Conservation (phyloP, 1,139 yeast genomes). For the Debaryomyces robertsiae region DNA sequence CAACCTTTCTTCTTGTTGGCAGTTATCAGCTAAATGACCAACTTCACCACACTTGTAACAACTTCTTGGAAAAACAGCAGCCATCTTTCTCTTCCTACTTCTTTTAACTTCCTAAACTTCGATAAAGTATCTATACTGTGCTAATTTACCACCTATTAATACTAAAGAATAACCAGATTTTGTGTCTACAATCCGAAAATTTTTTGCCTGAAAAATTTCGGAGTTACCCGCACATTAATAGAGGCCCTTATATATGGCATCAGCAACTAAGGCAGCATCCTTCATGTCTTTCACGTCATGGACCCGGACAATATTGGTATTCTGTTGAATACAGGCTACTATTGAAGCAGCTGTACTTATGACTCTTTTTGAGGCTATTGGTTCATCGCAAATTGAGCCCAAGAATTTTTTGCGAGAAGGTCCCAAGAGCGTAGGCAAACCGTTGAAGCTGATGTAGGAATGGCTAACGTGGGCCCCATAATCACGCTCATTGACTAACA, state of each 20-base stretch:
- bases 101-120: constrained; percentile 6
- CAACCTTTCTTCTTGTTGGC: constrained; percentile 79
- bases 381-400: constrained; percentile 63
- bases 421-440: constrained; percentile 74
- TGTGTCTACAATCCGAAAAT: constrained; percentile 9
- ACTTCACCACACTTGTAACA: constrained; percentile 92
- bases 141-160: constrained; percentile 5
- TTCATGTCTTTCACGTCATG: constrained; percentile 76
- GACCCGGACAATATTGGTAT: constrained; percentile 82
- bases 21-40: constrained; percentile 88
- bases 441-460: constrained; percentile 45
- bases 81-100: constrained; percentile 33
- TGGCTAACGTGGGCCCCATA: constrained; percentile 20
- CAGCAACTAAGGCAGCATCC: constrained; percentile 69
- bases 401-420: constrained; percentile 87
- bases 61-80: constrained; percentile 77
- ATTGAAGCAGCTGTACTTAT: constrained; percentile 79
- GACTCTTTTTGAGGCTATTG: constrained; percentile 59
- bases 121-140: constrained; percentile 3
- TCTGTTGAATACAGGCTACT: constrained; percentile 72
- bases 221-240: constrained; percentile 16
- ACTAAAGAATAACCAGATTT: constrained; percentile 4
- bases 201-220: constrained; percentile 6
- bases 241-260: constrained; percentile 65
- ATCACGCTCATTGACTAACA: constrained; percentile 24